Evolutionary conservation across 2,329 filamentous ascomycete genomes (phyloP).

Genomic region (Corniculantispora saksenae): DNA sequence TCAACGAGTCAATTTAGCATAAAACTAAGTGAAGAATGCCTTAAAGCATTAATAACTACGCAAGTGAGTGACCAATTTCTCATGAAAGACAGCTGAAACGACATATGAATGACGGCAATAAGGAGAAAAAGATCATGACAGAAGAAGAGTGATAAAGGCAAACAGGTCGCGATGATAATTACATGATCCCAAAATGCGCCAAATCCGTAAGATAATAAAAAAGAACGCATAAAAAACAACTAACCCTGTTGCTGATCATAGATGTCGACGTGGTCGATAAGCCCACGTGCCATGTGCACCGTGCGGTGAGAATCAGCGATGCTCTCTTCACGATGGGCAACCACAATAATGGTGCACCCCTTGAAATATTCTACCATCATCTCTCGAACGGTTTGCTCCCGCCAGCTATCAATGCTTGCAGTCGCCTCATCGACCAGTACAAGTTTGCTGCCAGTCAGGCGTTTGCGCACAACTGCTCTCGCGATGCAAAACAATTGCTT

Average conservation of each 20-base stretch:
- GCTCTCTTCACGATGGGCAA: slow-evolving; percentile 5
- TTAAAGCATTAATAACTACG: too few relatives aligned
- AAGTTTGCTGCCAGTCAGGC: neutral
- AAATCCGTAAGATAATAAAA: too few relatives aligned
- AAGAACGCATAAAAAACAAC: neutral
- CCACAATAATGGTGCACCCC: slow-evolving; percentile 1
- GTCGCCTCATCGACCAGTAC: slow-evolving; percentile 17
- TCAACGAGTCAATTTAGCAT: too few relatives aligned
- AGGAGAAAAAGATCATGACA: too few relatives aligned
- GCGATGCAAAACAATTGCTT: slow-evolving; percentile 69
- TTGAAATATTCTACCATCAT: slow-evolving; percentile 1
- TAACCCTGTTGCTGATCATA: neutral
- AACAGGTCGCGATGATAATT: too few relatives aligned
- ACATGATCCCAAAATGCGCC: too few relatives aligned
- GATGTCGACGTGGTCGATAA: neutral
- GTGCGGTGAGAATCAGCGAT: slow-evolving; percentile 4
- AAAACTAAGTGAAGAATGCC: too few relatives aligned
- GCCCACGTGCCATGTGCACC: neutral
- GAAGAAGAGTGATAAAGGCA: too few relatives aligned
- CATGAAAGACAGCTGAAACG: too few relatives aligned
- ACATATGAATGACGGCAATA: too few relatives aligned
- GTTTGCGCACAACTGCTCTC: slow-evolving; percentile 41
- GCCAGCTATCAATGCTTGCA: neutral
- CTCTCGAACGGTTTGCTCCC: slow-evolving; percentile 8
- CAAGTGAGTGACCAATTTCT: too few relatives aligned